Base-by-base conservation (phyloP, 2,329 filamentous ascomycete species). In the Phaeoacremonium minimum region DNA sequence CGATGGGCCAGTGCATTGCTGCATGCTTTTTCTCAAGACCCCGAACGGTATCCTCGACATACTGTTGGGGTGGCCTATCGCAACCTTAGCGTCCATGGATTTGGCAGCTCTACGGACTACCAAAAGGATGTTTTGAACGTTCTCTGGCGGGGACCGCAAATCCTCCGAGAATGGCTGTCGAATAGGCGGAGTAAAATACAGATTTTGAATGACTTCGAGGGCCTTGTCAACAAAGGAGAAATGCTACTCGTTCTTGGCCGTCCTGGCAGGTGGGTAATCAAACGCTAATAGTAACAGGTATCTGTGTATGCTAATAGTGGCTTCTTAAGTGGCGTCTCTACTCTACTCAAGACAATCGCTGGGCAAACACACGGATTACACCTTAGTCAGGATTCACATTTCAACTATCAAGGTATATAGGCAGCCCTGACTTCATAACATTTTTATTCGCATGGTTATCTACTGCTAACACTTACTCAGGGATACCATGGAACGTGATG, bases 401-500 rank as follows among this genome's bases (percentile, higher is more conserved):
- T 39, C n/a, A 35, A 28, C 37, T 39, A 39, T 39, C 37, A 39
- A 39, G 37, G 37, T 39, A 38, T n/a, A n/a, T n/a, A n/a, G n/a
- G n/a, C n/a, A n/a, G n/a, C n/a, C n/a, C n/a, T n/a, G 9, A 31
- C 9, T n/a, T 26, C 22, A n/a, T 9, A n/a, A 9, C 22, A 26
- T 26, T n/a, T 26, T 26, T 26, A 26, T n/a, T 26, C 22, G 9
- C 22, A 9, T 9, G 9, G 9, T 26, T 26, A 2, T 9, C 22
- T 26, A n/a, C 22, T 26, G n/a, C 9, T n/a, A 26, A 26, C 22
- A 9, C 2, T n/a, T 26, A n/a, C 22, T 9, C 22, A 26, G 22
- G 22, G 22, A 26, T 26, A 26, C 22, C 22, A n/a, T 9, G 9
- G 36, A 64, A 85, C 52, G 75, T 87, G 52, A 91, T 93, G 85